Evolutionary conservation across 257 asterid genomes (phyloP).

Genomic region (Cordia subcordata): DNA sequence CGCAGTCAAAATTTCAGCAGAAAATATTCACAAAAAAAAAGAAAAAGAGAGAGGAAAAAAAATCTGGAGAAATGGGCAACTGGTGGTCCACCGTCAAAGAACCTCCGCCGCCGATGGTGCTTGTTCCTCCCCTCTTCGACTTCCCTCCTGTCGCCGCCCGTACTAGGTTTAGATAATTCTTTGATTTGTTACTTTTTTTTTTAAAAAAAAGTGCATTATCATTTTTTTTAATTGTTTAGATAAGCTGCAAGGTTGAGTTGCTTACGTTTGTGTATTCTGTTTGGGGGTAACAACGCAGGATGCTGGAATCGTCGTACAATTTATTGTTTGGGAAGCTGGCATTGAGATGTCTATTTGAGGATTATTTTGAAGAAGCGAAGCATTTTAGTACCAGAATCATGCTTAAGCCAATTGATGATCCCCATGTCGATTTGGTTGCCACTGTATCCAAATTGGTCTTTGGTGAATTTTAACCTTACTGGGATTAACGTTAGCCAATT

Average conservation of each 20-base stretch:
- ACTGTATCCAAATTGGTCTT: conserved; percentile 51
- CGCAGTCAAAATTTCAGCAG: too few relatives aligned
- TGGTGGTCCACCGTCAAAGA: conserved; percentile 24
- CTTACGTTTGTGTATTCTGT: not conserved
- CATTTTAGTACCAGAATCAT: conserved; percentile 66
- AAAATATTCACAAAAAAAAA: too few relatives aligned
- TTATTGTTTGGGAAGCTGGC: conserved; percentile 78
- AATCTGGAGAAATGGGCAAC: conserved; percentile 64
- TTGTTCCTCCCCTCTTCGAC: conserved; percentile 96
- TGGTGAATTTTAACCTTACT: too few relatives aligned
- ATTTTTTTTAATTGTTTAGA: too few relatives aligned
- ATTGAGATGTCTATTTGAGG: conserved; percentile 71
- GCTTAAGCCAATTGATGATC: conserved; percentile 92
- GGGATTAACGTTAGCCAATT: too few relatives aligned
- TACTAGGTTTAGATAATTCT: conserved; percentile 57
- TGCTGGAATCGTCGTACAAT: conserved; percentile 85
- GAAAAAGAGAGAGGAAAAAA: too few relatives aligned
- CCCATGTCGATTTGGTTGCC: conserved; percentile 91
- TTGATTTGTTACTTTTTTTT: not conserved
- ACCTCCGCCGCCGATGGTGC: conserved; percentile 79
- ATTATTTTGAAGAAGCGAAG: conserved; percentile 68
- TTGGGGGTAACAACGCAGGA: conserved; percentile 42
- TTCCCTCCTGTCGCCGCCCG: conserved; percentile 95
- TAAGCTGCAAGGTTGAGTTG: not conserved
- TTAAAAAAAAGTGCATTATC: too few relatives aligned